phyloP scores from a whole-genome alignment of 495 filamentous ascomycete genomes.

The Gamarada debralockiae region DNA sequence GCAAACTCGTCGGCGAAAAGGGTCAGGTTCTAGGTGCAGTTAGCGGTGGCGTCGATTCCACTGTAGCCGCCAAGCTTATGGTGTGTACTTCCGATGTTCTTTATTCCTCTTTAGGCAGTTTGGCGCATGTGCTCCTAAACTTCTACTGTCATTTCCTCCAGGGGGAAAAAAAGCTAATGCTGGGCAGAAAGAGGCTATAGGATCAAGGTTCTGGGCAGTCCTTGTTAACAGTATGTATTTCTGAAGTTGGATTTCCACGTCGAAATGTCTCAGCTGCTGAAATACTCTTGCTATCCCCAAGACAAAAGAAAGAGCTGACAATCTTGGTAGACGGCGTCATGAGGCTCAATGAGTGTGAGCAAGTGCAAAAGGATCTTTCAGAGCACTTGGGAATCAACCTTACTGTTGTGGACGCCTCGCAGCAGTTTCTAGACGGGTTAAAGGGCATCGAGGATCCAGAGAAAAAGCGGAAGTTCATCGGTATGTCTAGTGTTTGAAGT shows the following conservation, averaged over 20 bases:
- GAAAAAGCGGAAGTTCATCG: slow-evolving; percentile 92
- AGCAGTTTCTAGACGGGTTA: slow-evolving; percentile 68
- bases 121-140: slow-evolving; percentile 9
- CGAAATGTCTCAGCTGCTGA: slow-evolving; percentile 7
- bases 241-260: slow-evolving; percentile 5
- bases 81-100: slow-evolving; percentile 24
- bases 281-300: slow-evolving; percentile 9
- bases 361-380: slow-evolving; percentile 70
- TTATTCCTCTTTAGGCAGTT: slow-evolving; percentile 5
- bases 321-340: slow-evolving; percentile 71
- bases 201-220: slow-evolving; percentile 82
- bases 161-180: slow-evolving; percentile 2
- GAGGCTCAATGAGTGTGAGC: slow-evolving; percentile 76
- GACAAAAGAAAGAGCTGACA: slow-evolving; percentile 34
- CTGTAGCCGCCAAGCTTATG: slow-evolving; percentile 85
- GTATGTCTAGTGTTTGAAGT: slow-evolving; percentile 29
- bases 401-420: slow-evolving; percentile 75
- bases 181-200: slow-evolving; percentile 59
- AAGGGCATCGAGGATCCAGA: slow-evolving; percentile 73
- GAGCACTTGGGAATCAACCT: slow-evolving; percentile 83
- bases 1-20: slow-evolving; percentile 68
- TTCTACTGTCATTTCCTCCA: slow-evolving; percentile 6
- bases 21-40: slow-evolving; percentile 83
- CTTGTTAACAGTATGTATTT: slow-evolving; percentile 61
- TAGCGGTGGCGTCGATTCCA: slow-evolving; percentile 87